Evolutionary conservation across 2,329 filamentous ascomycete species (phyloP), one percentile per base, ranked within the genome.

Genomic region (Colletotrichum sp.): DNA sequence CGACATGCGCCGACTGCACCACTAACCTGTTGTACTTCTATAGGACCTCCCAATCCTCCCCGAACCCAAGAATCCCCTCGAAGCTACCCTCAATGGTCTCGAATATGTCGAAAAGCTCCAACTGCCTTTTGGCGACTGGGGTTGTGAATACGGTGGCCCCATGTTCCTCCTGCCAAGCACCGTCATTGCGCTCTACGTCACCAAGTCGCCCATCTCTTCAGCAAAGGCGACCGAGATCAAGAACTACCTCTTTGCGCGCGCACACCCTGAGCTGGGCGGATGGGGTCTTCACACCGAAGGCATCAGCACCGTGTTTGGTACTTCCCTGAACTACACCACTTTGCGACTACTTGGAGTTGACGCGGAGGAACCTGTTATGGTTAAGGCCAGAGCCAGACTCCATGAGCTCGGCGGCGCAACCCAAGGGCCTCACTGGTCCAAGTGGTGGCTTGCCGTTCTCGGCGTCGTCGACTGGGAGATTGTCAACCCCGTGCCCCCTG

Each of bases 281-380:
- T 99, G 97, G 97, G 97, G 97, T 0, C 87, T 99, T 49, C 97
- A 99, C 80, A 98, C 98, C 71, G 97, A 99, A 84, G 97, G 93
- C 21, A 94, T 98, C 80, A 98, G 95, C 82, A 96, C 95, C 0
- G 96, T 96, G 18, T 98, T 99, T 79, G 97, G 97, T 13, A 98
- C 95, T 0, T 88, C 91, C 1, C 91, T 99, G 89, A 99, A 98
- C 84, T 99, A 99, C 83, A 93, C 93, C 0, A 88, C 90, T 3
- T 86, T 99, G 78, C 92, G 97, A 39, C 87, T 99, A 2, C 87
- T 99, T 9, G 97, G 96, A 8, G 95, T 95, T 4, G 92, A 94
- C 69, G 91, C 95, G 4, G 95, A 98, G 78, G 94, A 99, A 67
- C 92, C 95, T 16, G 88, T 94, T 57, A 95, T 99, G 93, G 89